Evolutionary conservation across 768 basidiomycete species (phyloP).

Genomic region (Baorangia bicolor): DNA sequence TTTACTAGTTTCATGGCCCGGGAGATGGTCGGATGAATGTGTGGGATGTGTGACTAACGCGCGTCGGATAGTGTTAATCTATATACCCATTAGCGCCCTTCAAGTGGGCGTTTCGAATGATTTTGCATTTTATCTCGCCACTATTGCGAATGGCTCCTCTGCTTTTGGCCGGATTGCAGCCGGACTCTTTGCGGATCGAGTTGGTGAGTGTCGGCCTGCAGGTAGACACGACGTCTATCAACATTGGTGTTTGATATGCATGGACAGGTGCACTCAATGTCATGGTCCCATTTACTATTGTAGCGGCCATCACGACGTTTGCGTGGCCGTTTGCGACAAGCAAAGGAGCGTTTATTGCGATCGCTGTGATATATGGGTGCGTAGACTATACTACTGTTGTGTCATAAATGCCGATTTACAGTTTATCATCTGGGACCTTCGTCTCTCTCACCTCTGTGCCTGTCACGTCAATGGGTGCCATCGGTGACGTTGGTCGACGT

Average conservation of each 20-base stretch:
- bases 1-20: background rate
- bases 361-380: constrained; percentile 67
- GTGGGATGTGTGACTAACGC: background rate
- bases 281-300: constrained; percentile 59
- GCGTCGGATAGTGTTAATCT: constrained; percentile 55
- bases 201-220: constrained; percentile 38
- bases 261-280: constrained; percentile 60
- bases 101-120: constrained; percentile 45
- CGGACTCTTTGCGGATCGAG: constrained; percentile 53
- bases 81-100: constrained; percentile 58
- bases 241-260: background rate
- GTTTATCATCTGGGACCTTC: constrained; percentile 62
- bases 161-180: constrained; percentile 57
- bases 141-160: constrained; percentile 68
- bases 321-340: constrained; percentile 65
- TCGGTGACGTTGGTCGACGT: constrained; percentile 61
- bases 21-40: background rate
- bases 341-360: constrained; percentile 44
- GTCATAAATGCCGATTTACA: constrained; percentile 19
- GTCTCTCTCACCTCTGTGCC: constrained; percentile 57
- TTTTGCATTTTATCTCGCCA: constrained; percentile 62
- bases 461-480: constrained; percentile 58
- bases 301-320: constrained; percentile 60
- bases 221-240: background rate
- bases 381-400: constrained; percentile 4